Conservation (phyloP, 2,329 filamentous ascomycete genomes). For the Phialophora expanda region DNA sequence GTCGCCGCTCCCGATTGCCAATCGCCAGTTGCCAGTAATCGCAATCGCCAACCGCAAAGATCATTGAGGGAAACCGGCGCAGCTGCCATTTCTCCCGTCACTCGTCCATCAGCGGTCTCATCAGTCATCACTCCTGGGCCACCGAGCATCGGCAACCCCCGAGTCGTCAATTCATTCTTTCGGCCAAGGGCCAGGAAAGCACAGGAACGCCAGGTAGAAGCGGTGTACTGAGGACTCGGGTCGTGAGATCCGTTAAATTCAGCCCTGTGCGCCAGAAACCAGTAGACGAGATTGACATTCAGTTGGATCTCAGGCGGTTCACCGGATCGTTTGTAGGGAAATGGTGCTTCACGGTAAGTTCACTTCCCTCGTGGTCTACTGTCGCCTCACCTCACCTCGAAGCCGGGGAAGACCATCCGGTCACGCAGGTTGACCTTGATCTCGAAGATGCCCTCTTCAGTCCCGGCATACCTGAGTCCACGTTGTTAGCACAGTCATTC, state of each 20-base stretch:
- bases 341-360: background rate
- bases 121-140: background rate
- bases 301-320: background rate
- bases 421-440: conserved; percentile 54
- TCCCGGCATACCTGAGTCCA: conserved; percentile 53
- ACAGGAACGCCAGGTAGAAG: background rate
- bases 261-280: background rate
- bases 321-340: background rate
- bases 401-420: conserved; percentile 54
- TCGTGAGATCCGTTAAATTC: background rate
- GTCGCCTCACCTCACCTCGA: conserved; percentile 45
- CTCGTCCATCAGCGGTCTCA: background rate
- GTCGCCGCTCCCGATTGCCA: background rate
- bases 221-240: background rate
- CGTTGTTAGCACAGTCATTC: conserved; percentile 9
- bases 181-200: background rate
- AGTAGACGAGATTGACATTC: background rate
- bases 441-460: conserved; percentile 55
- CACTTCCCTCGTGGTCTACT: background rate
- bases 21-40: background rate
- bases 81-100: background rate
- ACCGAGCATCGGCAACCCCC: background rate
- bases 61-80: background rate
- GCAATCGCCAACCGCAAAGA: background rate
- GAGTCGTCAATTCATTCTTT: background rate